A percentile compares a stretch with the other conserved stretches of the same genome.
These are phyloP conservation scores for Rhytidhysteron rufulum DNA, from an alignment of 2,329 filamentous ascomycete species.

Conservation along the genomic window DNA sequence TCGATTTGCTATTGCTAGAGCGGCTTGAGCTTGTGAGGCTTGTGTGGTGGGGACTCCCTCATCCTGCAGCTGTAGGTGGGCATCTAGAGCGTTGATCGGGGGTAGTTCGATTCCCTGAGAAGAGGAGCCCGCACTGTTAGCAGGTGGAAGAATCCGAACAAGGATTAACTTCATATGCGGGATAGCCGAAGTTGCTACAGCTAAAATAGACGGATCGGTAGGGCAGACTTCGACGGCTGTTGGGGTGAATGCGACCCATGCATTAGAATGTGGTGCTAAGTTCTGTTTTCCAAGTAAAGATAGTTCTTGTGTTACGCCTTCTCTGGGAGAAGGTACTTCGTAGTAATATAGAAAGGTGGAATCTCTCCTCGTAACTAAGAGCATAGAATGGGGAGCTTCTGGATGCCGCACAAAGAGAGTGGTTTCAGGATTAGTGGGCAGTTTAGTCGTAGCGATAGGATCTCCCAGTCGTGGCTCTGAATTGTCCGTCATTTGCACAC, in stretches of 20 bases:
- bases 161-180: conserved; percentile 62
- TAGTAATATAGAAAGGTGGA: conserved; percentile 60
- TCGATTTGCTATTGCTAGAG: conserved; percentile 50
- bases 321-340: conserved; percentile 21
- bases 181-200: conserved; percentile 57
- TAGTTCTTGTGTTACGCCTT: conserved; percentile 7
- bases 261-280: conserved; percentile 58
- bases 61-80: conserved; percentile 3
- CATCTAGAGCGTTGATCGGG: conserved; percentile 3
- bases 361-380: conserved; percentile 55
- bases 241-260: conserved; percentile 63
- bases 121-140: conserved; percentile 10
- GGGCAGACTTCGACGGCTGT: conserved; percentile 55
- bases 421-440: conserved; percentile 56
- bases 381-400: conserved; percentile 44
- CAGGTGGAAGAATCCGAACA: conserved; percentile 54
- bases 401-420: conserved; percentile 51
- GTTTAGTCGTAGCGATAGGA: conserved; percentile 40
- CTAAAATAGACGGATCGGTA: conserved; percentile 51
- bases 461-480: conserved; percentile 28
- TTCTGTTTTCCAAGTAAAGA: conserved; percentile 54
- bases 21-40: conserved; percentile 50
- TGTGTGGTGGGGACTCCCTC: conserved; percentile 37
- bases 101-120: conserved; percentile 4
- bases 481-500: conserved; percentile 20